These are phyloP conservation scores for Kuraishia ogatae DNA, from an alignment of 805 yeast genomes.

Conservation along the genomic window DNA sequence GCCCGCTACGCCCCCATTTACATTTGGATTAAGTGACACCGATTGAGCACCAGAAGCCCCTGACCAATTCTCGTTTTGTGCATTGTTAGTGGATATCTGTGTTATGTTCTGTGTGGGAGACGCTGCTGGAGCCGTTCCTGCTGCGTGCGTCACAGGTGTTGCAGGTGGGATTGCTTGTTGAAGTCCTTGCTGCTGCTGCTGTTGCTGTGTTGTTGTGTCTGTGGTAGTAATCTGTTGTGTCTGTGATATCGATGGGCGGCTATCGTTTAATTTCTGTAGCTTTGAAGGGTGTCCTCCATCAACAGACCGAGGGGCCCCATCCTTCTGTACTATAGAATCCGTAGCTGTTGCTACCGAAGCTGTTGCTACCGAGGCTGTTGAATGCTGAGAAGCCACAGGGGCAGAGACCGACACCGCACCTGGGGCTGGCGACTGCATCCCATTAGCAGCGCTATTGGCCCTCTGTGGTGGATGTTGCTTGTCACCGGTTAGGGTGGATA, in stretches of 20 bases:
- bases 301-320: neutral
- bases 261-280: neutral
- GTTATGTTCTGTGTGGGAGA: neutral
- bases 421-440: neutral
- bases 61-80: no score
- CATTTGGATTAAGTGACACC: neutral
- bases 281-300: constrained; percentile 8
- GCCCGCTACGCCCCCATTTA: neutral
- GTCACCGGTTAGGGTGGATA: constrained; percentile 22
- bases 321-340: neutral
- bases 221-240: neutral
- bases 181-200: neutral
- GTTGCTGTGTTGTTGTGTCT: constrained; percentile 1
- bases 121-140: neutral
- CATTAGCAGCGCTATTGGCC: neutral
- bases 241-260: neutral
- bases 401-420: neutral
- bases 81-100: neutral
- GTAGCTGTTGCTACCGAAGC: neutral
- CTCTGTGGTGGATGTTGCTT: constrained; percentile 14
- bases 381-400: neutral
- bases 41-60: neutral
- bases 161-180: constrained; percentile 1
- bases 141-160: neutral
- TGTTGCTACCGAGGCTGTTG: constrained; percentile 2